A percentile compares a stretch with the other conserved stretches of the same genome.
Evolutionary conservation across 2,329 filamentous ascomycete species (phyloP).

Genomic region (Ampelomyces quisqualis): DNA sequence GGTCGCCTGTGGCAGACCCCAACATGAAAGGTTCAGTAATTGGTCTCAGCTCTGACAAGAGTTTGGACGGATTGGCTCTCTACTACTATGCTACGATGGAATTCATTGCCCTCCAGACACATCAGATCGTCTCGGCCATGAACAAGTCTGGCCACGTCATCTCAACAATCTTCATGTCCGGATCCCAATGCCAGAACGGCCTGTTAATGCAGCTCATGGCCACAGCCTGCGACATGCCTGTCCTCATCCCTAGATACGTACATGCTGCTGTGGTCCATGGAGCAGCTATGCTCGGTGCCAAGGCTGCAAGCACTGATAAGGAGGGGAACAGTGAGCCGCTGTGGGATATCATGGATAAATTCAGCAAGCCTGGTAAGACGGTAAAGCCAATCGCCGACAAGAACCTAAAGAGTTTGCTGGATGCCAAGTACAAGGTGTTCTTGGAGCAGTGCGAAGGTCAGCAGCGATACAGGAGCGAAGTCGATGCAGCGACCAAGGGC

Average conservation of each 20-base stretch:
- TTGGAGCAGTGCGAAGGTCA: constrained; percentile 87
- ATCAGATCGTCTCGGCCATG: constrained; percentile 93
- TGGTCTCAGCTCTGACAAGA: constrained; percentile 83
- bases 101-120: constrained; percentile 95
- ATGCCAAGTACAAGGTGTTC: constrained; percentile 94
- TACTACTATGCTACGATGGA: constrained; percentile 97
- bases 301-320: constrained; percentile 82
- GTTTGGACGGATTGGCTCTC: constrained; percentile 80
- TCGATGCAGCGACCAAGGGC: constrained; percentile 60
- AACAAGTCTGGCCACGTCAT: constrained; percentile 86
- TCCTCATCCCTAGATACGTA: constrained; percentile 89
- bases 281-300: constrained; percentile 97
- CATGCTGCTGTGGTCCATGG: constrained; percentile 95
- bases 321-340: constrained; percentile 80
- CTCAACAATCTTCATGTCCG: constrained; percentile 96
- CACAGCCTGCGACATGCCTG: constrained; percentile 86
- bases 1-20: constrained; percentile 87
- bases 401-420: constrained; percentile 74
- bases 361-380: constrained; percentile 89
- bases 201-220: constrained; percentile 90
- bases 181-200: constrained; percentile 93
- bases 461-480: constrained; percentile 73
- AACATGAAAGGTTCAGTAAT: constrained; percentile 90
- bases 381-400: constrained; percentile 72
- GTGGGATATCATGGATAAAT: constrained; percentile 96